Conservation (phyloP, 2,329 filamentous ascomycete genomes). For the Emmonsiellopsis sp. region DNA sequence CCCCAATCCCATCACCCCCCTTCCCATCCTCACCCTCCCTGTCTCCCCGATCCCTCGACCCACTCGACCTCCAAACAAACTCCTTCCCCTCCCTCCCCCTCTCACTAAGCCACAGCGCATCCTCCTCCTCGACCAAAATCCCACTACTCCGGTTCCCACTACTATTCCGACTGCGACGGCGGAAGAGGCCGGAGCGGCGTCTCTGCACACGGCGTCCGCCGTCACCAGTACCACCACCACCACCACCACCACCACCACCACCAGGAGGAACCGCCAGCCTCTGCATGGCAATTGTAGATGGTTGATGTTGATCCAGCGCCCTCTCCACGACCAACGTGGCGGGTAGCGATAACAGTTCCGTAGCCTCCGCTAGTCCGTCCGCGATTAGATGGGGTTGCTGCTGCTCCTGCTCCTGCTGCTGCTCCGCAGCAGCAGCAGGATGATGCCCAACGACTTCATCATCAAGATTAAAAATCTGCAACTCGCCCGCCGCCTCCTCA, state of each 20-base stretch:
- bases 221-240: not conserved
- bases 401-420: too few relatives aligned
- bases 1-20: not conserved
- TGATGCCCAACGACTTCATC: too few relatives aligned
- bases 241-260: not conserved
- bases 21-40: not conserved
- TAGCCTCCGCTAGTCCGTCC: conserved; percentile 14
- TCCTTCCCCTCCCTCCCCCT: conserved; percentile 14
- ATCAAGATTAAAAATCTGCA: too few relatives aligned
- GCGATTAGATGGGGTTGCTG: conserved; percentile 7
- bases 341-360: conserved; percentile 12
- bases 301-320: not conserved
- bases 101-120: conserved; percentile 17
- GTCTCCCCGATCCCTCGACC: conserved; percentile 6
- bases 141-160: conserved; percentile 11
- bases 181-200: conserved; percentile 4
- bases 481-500: conserved; percentile 5
- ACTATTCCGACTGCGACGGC: conserved; percentile 10
- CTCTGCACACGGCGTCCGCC: conserved; percentile 1
- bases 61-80: conserved; percentile 11
- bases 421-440: too few relatives aligned
- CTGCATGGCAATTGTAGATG: not conserved
- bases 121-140: conserved; percentile 18
- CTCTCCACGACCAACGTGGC: conserved; percentile 8
- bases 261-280: conserved; percentile 6